Evolutionary conservation across 1,284 basidiomycete species (phyloP), one percentile per base, ranked within the genome.

Genomic region (Marasmius oreades): DNA sequence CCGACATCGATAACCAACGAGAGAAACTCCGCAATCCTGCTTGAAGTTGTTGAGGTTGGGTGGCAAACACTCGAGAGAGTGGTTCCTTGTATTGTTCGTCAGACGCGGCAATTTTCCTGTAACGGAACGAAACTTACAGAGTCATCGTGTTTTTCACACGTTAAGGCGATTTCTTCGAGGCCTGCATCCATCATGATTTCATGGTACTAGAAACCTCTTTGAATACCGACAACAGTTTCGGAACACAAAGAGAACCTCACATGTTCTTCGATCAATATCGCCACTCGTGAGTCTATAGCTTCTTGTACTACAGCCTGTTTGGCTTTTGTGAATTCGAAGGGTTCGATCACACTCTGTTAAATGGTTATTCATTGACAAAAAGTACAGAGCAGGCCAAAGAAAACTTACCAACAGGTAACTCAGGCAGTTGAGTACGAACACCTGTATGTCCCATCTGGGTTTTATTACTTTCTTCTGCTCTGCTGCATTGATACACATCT

Each of bases 381-480:
- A 53, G 22, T 36, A 33, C 2, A 5, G 11, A 39, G 43, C 7
- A 12, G 33, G 54, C 53, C 20, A 47, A 39, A 20, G 24, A 57
- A 31, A 12, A 69, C 80, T 34, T 46, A 90, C 90, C 75, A 88
- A 80, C 8, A 95, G 71, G 66, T 93, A 93, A 31, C 82, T 85
- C 58, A 93, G 70, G 59, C 90, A 95, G 66, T 97, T 96, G 61
- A 95, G 75, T 55, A 92, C 75, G 67, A 93, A 97, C 0, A 95
- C 82, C 10, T 83, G 80, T 51, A 77, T 77, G 67, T 98, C 93
- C 93, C 93, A 95, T 28, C 66, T 70, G 8, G 77, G 78, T 39
- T 77, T 70, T 34, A 74, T 61, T 43, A 72, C 72, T 55, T 76
- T 78, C 66, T 86, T 90, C 69, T 90, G 81, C 62, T 89, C 87